phyloP scores from a whole-genome alignment of 139 green algal species.

The Helicosporidium sp. region DNA sequence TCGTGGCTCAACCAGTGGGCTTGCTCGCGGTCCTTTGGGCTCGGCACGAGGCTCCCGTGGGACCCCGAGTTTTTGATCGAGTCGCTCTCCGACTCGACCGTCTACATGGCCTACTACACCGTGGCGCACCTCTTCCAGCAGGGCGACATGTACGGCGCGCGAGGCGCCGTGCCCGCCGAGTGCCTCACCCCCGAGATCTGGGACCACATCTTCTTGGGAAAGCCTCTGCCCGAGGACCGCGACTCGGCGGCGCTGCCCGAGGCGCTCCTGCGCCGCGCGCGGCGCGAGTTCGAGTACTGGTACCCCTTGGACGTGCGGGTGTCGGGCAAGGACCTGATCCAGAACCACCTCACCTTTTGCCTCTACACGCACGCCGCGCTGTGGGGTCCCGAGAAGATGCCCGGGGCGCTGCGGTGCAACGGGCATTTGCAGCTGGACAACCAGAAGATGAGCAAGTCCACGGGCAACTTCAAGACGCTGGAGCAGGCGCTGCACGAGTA shows the following conservation, averaged over 20 bases:
- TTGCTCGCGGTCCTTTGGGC: constrained; percentile 81
- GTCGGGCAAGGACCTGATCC: constrained; percentile 87
- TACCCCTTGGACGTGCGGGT: constrained; percentile 96
- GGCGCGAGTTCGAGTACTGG: constrained; percentile 90
- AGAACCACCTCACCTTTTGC: constrained; percentile 97
- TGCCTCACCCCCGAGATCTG: constrained; percentile 76
- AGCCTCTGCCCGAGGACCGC: constrained; percentile 26
- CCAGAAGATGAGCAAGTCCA: constrained; percentile 97
- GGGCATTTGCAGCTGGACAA: constrained; percentile 92
- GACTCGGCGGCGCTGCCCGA: constrained; percentile 34
- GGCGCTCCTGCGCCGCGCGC: constrained; percentile 39
- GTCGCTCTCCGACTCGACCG: constrained; percentile 91
- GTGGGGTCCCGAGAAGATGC: constrained; percentile 50
- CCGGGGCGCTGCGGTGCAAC: constrained; percentile 62
- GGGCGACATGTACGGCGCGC: constrained; percentile 65
- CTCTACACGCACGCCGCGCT: constrained; percentile 96
- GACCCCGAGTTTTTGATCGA: constrained; percentile 91
- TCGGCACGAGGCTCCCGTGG: constrained; percentile 86
- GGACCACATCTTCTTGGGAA: constrained; percentile 72
- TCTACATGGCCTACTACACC: constrained; percentile 99
- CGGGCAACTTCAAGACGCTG: constrained; percentile 87
- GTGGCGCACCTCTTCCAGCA: constrained; percentile 36
- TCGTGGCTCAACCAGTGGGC: constrained; percentile 94
- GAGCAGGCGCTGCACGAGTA: constrained; percentile 71
- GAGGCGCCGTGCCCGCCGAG: constrained; percentile 35